A percentile compares a stretch with the other conserved stretches of the same genome.
Conservation (phyloP, 768 basidiomycete genomes). For the Trametopsis cervina region DNA sequence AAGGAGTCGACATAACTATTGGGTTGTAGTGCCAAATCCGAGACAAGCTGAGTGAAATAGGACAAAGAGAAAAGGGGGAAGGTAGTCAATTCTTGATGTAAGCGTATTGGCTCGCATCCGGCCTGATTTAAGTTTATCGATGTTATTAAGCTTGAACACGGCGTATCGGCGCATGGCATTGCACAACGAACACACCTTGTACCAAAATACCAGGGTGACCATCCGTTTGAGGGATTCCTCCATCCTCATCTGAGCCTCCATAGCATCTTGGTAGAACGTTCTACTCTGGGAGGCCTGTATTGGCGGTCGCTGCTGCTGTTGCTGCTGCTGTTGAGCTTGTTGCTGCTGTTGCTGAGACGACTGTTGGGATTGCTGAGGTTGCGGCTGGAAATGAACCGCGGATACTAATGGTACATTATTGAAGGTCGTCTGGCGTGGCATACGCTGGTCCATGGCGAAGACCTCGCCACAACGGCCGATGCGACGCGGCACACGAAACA, state of each 20-base stretch:
- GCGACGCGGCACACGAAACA: neutral
- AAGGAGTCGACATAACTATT: constrained; percentile 57
- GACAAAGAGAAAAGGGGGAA: constrained; percentile 63
- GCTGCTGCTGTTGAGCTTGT: neutral
- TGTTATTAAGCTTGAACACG: neutral
- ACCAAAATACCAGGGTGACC: constrained; percentile 64
- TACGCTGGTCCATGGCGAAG: neutral
- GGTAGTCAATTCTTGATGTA: constrained; percentile 50
- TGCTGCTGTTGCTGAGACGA: neutral
- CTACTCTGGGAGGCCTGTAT: no score
- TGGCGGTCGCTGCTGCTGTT: constrained; percentile 7
- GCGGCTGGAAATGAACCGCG: no score
- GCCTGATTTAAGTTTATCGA: constrained; percentile 28
- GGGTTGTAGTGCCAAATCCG: constrained; percentile 45
- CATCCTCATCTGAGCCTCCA: constrained; percentile 10
- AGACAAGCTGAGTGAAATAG: constrained; percentile 41
- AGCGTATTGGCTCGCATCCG: constrained; percentile 46
- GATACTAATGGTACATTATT: neutral
- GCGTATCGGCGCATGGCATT: neutral
- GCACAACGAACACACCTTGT: constrained; percentile 53
- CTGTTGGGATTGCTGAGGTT: neutral
- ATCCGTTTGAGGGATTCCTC: constrained; percentile 41
- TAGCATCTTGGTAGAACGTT: constrained; percentile 4
- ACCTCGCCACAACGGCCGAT: no score
- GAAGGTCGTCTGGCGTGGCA: neutral